phyloP scores from a whole-genome alignment of 495 filamentous ascomycete species.

The Parathielavia hyrcaniae region DNA sequence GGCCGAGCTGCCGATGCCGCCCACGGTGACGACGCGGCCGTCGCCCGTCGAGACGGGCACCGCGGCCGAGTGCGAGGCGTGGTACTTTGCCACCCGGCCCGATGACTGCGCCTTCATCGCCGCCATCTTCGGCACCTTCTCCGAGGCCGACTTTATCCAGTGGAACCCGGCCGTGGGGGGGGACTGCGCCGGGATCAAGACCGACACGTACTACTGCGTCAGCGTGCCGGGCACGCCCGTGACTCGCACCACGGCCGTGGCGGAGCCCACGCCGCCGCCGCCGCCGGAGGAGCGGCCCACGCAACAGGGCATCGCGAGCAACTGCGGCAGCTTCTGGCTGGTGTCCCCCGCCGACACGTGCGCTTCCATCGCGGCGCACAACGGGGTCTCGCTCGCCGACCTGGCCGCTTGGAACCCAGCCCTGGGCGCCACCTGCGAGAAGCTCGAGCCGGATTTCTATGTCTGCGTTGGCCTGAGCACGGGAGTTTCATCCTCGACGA shows the following conservation, averaged over 20 bases:
- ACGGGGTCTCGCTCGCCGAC: conserved; percentile 6
- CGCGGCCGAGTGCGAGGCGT: neutral
- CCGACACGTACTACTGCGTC: conserved; percentile 29
- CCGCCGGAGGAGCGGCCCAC: conserved; percentile 8
- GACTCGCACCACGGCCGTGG: conserved; percentile 14
- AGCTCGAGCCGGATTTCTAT: conserved; percentile 12
- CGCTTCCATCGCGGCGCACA: conserved; percentile 7
- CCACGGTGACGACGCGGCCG: conserved; percentile 4
- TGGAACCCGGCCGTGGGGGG: conserved; percentile 25
- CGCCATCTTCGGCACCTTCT: conserved; percentile 23
- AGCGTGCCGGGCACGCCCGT: conserved; percentile 20
- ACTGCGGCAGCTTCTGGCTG: conserved; percentile 22
- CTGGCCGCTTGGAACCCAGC: conserved; percentile 27
- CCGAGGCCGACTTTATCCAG: conserved; percentile 17
- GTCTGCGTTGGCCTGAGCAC: no score
- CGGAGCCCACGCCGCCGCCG: neutral
- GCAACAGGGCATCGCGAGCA: conserved; percentile 10
- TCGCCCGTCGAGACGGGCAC: conserved; percentile 7
- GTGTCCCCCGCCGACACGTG: conserved; percentile 17
- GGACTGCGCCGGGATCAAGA: conserved; percentile 12
- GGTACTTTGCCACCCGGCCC: conserved; percentile 15
- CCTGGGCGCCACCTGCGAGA: conserved; percentile 12
- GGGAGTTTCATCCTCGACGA: no score
- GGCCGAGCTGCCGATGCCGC: conserved; percentile 7
- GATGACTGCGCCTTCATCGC: conserved; percentile 25